phyloP scores from a whole-genome alignment of 2,329 filamentous ascomycete species.

The Microdochium bolleyi region DNA sequence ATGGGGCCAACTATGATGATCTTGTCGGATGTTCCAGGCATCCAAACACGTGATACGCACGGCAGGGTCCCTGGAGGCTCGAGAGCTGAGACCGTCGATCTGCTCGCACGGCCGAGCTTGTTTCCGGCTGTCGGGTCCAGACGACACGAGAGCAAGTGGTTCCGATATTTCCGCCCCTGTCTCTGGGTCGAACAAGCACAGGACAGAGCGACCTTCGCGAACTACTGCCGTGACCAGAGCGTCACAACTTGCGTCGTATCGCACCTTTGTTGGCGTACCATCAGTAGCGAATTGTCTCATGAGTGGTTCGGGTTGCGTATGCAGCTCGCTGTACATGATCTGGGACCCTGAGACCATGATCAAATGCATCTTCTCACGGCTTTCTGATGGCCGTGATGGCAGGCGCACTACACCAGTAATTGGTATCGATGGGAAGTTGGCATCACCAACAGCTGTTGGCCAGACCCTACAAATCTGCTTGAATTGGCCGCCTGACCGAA shows the following conservation, averaged over 20 bases:
- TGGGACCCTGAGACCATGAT: constrained; percentile 41
- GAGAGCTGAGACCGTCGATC: neutral
- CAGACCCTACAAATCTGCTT: constrained; percentile 37
- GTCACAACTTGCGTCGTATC: constrained; percentile 18
- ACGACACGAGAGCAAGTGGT: neutral
- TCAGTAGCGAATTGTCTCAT: constrained; percentile 38
- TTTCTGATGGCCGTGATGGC: constrained; percentile 26
- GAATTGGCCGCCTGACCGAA: constrained; percentile 17
- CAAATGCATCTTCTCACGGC: constrained; percentile 30
- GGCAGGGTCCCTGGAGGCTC: neutral
- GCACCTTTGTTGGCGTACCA: constrained; percentile 15
- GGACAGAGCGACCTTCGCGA: constrained; percentile 13
- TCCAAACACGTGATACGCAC: neutral
- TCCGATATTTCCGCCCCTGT: neutral
- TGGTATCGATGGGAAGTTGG: constrained; percentile 33
- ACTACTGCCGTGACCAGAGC: constrained; percentile 17
- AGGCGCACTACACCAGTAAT: constrained; percentile 40
- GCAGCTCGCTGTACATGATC: constrained; percentile 46
- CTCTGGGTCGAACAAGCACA: constrained; percentile 20
- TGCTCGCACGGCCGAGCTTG: neutral
- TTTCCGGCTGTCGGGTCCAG: neutral
- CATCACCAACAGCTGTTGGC: constrained; percentile 40
- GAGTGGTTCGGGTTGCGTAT: constrained; percentile 34
- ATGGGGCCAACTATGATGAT: neutral
- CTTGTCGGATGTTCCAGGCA: neutral